These are phyloP conservation scores for Phaeosphaeriaceae sp. DNA, from an alignment of 2,329 filamentous ascomycete species.

Conservation along the genomic window DNA sequence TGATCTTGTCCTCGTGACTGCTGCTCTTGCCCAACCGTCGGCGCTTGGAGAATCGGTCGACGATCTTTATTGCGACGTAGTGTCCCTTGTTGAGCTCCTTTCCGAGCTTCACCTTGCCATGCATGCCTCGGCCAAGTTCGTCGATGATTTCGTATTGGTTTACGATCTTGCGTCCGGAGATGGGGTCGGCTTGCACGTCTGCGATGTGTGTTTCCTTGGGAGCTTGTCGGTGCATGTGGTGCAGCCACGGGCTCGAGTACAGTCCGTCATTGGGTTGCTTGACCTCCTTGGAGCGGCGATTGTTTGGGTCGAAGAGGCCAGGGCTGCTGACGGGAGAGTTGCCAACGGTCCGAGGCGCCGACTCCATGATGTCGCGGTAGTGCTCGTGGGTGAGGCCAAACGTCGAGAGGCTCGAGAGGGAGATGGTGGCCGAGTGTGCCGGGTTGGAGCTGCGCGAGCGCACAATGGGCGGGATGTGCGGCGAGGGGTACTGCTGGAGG, in stretches of 20 bases:
- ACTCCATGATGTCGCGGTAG: slow-evolving; percentile 44
- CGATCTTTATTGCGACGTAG: slow-evolving; percentile 97
- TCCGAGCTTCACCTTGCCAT: slow-evolving; percentile 97
- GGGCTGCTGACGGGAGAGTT: slow-evolving; percentile 57
- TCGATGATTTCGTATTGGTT: slow-evolving; percentile 98
- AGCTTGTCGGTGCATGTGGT: slow-evolving; percentile 57
- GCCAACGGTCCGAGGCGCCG: slow-evolving; percentile 51
- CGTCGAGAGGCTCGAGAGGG: slow-evolving; percentile 50
- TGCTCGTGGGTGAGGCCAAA: slow-evolving; percentile 46
- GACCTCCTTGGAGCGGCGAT: slow-evolving; percentile 38
- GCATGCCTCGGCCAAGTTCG: slow-evolving; percentile 93
- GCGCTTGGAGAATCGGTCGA: slow-evolving; percentile 92
- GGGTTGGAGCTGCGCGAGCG: slow-evolving; percentile 53
- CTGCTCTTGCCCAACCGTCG: slow-evolving; percentile 80
- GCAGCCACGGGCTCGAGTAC: slow-evolving; percentile 59
- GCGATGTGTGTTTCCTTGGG: slow-evolving; percentile 79
- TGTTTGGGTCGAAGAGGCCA: slow-evolving; percentile 54
- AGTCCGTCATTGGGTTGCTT: slow-evolving; percentile 46
- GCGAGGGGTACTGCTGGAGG: slow-evolving; percentile 52
- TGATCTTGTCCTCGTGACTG: slow-evolving; percentile 81
- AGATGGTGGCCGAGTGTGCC: slow-evolving; percentile 47
- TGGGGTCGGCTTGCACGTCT: slow-evolving; percentile 84
- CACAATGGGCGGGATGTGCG: slow-evolving; percentile 45
- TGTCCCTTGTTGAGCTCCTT: slow-evolving; percentile 77
- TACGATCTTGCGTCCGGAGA: slow-evolving; percentile 93